These are phyloP conservation scores for Papiliotrema nemorosa DNA, from an alignment of 1,284 basidiomycete genomes.

Conservation along the genomic window DNA sequence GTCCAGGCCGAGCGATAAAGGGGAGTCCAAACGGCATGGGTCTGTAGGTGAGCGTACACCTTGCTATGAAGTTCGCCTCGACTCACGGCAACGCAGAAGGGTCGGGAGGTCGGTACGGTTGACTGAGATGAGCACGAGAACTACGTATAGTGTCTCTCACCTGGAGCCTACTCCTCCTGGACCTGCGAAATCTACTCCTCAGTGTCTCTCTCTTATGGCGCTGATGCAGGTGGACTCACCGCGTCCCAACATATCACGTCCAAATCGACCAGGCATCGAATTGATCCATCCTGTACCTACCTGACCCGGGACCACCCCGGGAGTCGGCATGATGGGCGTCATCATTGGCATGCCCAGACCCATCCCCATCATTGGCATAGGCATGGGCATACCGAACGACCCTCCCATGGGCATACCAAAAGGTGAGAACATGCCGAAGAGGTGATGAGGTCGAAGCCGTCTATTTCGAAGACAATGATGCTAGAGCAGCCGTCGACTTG, in stretches of 20 bases:
- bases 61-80: no score
- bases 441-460: no score
- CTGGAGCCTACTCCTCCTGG: conserved; percentile 38
- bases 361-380: conserved; percentile 20
- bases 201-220: neutral
- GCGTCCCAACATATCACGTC: conserved; percentile 37
- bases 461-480: no score
- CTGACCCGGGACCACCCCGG: conserved; percentile 36
- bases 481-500: no score
- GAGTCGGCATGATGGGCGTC: conserved; percentile 18
- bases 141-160: conserved; percentile 8
- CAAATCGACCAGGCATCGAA: conserved; percentile 32
- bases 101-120: conserved; percentile 42
- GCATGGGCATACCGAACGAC: conserved; percentile 14
- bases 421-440: conserved; percentile 4
- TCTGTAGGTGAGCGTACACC: conserved; percentile 6
- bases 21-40: conserved; percentile 40
- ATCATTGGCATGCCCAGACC: conserved; percentile 26
- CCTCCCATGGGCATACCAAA: conserved; percentile 16
- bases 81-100: conserved; percentile 28
- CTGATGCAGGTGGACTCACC: conserved; percentile 19
- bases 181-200: conserved; percentile 35
- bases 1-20: conserved; percentile 39
- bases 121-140: conserved; percentile 12
- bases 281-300: conserved; percentile 33